Evolutionary conservation across 352 stramenopile genomes (phyloP).

Genomic region (Globisporangium mamillatum): DNA sequence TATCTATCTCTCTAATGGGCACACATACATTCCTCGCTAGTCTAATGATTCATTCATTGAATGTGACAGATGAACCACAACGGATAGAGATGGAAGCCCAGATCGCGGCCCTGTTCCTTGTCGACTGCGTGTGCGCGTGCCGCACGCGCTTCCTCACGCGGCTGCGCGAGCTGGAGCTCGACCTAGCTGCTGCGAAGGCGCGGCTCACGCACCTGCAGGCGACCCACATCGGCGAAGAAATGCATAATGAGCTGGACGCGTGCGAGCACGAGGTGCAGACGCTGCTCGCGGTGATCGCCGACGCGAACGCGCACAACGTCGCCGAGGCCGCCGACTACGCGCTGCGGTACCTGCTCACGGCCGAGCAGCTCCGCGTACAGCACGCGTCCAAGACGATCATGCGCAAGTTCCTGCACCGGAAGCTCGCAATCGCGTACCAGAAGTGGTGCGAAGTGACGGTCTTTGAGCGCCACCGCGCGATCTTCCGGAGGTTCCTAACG

Average conservation of each 20-base stretch:
- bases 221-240: constrained; percentile 60
- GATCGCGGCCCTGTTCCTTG: constrained; percentile 22
- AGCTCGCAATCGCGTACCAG: constrained; percentile 33
- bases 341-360: constrained; percentile 55
- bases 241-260: constrained; percentile 66
- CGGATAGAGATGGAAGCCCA: constrained; percentile 27
- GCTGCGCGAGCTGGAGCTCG: constrained; percentile 45
- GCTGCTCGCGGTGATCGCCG: constrained; percentile 31
- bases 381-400: constrained; percentile 42
- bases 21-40: not conserved
- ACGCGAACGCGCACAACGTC: constrained; percentile 47
- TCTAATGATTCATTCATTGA: not conserved
- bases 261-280: constrained; percentile 40
- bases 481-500: constrained; percentile 44
- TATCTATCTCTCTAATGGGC: too few species aligned
- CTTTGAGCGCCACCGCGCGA: constrained; percentile 41
- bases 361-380: constrained; percentile 50
- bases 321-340: constrained; percentile 55
- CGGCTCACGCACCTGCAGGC: constrained; percentile 36
- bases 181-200: constrained; percentile 25
- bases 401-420: constrained; percentile 38
- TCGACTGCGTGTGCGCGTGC: constrained; percentile 39
- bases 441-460: constrained; percentile 46
- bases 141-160: constrained; percentile 46
- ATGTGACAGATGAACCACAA: not conserved